These are phyloP conservation scores for Mycena metata DNA, from an alignment of 768 basidiomycete species.

Conservation along the genomic window DNA sequence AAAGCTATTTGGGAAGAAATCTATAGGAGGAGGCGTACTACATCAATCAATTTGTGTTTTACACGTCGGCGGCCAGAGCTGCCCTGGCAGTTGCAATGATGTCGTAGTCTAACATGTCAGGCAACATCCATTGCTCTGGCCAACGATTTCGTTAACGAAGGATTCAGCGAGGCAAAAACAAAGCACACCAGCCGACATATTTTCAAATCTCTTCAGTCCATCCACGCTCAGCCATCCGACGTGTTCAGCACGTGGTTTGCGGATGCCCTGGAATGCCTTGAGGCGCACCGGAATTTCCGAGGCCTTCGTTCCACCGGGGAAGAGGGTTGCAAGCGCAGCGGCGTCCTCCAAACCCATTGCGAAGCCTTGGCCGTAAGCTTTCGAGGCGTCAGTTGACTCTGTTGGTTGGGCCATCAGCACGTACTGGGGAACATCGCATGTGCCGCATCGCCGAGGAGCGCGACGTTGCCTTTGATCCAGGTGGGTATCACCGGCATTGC, in stretches of 20 bases:
- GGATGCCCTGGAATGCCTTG: conserved; percentile 5
- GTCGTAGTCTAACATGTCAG: not conserved
- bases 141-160: not conserved
- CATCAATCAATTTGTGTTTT: too few relatives aligned
- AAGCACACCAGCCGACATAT: not conserved
- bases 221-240: conserved; percentile 2
- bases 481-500: conserved; percentile 13
- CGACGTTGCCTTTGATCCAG: conserved; percentile 21
- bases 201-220: not conserved
- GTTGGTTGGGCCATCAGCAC: not conserved
- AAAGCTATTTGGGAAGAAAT: too few relatives aligned
- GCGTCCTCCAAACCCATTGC: conserved; percentile 27
- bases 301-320: conserved; percentile 4
- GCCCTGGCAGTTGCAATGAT: not conserved
- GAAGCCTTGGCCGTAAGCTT: conserved; percentile 18
- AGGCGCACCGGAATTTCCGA: conserved; percentile 1
- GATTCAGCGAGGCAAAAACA: not conserved
- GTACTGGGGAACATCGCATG: conserved; percentile 25
- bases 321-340: not conserved
- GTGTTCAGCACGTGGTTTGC: conserved; percentile 22
- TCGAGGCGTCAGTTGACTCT: not conserved
- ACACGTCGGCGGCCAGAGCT: not conserved
- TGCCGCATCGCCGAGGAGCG: conserved; percentile 25
- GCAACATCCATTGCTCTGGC: not conserved
- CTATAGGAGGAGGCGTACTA: too few relatives aligned